Conservation (phyloP, 352 stramenopile genomes). For the Phytophthora citrophthora region DNA sequence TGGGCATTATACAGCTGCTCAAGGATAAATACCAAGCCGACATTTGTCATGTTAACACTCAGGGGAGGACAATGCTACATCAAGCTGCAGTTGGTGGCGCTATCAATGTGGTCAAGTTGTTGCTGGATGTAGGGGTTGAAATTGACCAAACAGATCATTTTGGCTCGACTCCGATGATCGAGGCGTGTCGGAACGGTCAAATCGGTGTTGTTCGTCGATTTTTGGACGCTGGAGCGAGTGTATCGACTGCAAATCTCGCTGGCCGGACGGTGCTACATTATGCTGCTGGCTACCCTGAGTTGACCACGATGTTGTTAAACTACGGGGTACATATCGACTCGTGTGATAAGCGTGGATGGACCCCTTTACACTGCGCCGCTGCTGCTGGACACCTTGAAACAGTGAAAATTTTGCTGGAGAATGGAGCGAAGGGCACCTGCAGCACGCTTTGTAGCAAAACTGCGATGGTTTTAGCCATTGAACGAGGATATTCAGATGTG, state of each 20-base stretch:
- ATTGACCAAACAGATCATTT: background rate
- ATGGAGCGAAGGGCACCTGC: background rate
- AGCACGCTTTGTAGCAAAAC: constrained; percentile 9
- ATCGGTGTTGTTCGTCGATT: no score
- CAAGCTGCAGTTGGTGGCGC: constrained; percentile 2
- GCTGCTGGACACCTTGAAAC: background rate
- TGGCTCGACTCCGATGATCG: constrained; percentile 5
- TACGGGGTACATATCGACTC: background rate
- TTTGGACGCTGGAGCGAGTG: no score
- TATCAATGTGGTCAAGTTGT: background rate
- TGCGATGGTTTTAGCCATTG: constrained; percentile 1
- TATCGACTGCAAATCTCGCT: background rate
- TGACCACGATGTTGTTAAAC: background rate
- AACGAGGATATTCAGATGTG: constrained; percentile 9
- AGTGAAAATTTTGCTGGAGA: background rate
- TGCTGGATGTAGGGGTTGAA: background rate
- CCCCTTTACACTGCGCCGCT: constrained; percentile 14
- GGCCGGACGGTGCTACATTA: constrained; percentile 4
- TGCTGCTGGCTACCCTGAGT: constrained; percentile 1
- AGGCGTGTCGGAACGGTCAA: no score
- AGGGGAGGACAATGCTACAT: constrained; percentile 7
- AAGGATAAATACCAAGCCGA: background rate
- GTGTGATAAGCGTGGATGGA: constrained; percentile 11
- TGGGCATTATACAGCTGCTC: background rate
- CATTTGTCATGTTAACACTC: background rate